Conservation (phyloP, 805 yeast genomes). For the Lipomyces yamanashiensis region DNA sequence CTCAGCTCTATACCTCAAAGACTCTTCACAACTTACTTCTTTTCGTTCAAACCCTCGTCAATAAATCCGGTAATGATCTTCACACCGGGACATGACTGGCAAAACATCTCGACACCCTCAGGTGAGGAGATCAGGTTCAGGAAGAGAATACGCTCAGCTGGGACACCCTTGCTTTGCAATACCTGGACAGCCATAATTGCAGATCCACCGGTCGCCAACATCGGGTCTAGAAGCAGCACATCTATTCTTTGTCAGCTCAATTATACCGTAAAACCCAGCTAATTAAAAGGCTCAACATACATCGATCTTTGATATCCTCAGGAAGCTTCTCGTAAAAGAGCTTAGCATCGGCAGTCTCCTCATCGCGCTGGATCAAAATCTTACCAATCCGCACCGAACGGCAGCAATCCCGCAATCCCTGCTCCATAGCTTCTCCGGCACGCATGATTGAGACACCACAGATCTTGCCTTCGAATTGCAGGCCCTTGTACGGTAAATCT, state of each 20-base stretch:
- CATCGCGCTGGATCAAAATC: slow-evolving; percentile 95
- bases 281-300: slow-evolving; percentile 20
- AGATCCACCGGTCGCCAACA: slow-evolving; percentile 98
- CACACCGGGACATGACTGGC: slow-evolving; percentile 77
- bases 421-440: slow-evolving; percentile 99
- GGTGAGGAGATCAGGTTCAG: slow-evolving; percentile 92
- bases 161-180: slow-evolving; percentile 81
- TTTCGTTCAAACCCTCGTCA: slow-evolving; percentile 83
- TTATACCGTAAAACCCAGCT: not conserved
- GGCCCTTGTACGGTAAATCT: slow-evolving; percentile 74
- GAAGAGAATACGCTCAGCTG: slow-evolving; percentile 83
- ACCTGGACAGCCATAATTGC: slow-evolving; percentile 98
- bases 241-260: slow-evolving; percentile 37
- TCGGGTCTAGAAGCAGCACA: slow-evolving; percentile 91
- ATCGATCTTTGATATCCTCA: slow-evolving; percentile 84
- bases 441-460: slow-evolving; percentile 98
- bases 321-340: slow-evolving; percentile 93
- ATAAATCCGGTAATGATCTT: slow-evolving; percentile 92
- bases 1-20: too few species aligned
- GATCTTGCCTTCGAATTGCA: slow-evolving; percentile 83
- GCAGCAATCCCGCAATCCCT: slow-evolving; percentile 96
- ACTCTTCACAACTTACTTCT: slow-evolving; percentile 52
- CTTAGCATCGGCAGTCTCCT: slow-evolving; percentile 93
- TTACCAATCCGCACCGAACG: slow-evolving; percentile 95
- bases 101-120: slow-evolving; percentile 85